Evolutionary conservation across 1,284 basidiomycete genomes (phyloP).

Genomic region (Erythrobasidium hasegawianum): DNA sequence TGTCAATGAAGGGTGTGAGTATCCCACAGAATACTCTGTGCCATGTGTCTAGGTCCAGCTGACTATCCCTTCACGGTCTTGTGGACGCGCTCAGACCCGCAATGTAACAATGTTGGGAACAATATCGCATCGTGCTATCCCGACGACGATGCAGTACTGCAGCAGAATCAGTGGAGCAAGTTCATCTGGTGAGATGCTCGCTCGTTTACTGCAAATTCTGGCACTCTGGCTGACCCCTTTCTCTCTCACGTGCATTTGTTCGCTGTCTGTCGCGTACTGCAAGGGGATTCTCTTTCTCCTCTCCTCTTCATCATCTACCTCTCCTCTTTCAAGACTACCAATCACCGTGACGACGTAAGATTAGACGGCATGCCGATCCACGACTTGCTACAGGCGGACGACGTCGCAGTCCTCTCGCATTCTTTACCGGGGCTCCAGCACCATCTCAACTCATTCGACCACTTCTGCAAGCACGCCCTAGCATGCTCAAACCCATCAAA

Average conservation of each 20-base stretch:
- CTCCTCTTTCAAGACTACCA: too few species aligned
- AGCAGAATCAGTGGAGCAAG: slow-evolving; percentile 65
- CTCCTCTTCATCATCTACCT: too few species aligned
- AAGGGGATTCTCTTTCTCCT: too few species aligned
- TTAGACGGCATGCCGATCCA: too few species aligned
- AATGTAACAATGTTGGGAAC: slow-evolving; percentile 55
- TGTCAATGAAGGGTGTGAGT: slow-evolving; percentile 28
- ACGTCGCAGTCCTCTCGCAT: too few species aligned
- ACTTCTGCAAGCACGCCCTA: too few species aligned
- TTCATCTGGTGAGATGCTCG: slow-evolving; percentile 58
- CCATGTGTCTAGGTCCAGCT: background rate
- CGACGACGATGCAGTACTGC: slow-evolving; percentile 54
- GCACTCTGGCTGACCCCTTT: background rate
- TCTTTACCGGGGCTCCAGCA: too few species aligned
- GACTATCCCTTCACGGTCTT: slow-evolving; percentile 8
- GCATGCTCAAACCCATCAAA: too few species aligned
- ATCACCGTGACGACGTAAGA: too few species aligned
- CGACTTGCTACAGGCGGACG: too few species aligned
- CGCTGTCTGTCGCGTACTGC: background rate
- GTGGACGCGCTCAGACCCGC: slow-evolving; percentile 41
- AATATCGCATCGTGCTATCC: slow-evolving; percentile 69
- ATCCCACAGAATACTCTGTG: background rate
- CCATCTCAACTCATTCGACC: too few species aligned
- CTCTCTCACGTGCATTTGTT: background rate
- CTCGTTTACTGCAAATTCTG: background rate